These are phyloP conservation scores for Lactarius sanguifluus DNA, from an alignment of 768 basidiomycete species.

Conservation along the genomic window DNA sequence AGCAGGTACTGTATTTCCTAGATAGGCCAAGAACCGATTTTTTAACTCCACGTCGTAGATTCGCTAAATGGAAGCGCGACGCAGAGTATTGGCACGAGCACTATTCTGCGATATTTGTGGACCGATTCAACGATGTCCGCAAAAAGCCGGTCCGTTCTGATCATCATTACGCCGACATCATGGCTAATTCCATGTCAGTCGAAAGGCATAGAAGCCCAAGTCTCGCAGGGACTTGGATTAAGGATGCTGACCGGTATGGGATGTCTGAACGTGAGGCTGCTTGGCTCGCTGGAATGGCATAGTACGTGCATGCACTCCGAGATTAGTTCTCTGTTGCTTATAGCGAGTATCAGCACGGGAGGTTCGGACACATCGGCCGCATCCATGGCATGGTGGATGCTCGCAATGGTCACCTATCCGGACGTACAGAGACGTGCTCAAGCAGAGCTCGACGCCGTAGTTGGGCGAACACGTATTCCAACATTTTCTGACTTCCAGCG, in stretches of 20 bases:
- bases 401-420: constrained; percentile 17
- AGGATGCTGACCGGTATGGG: constrained; percentile 20
- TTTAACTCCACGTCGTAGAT: background rate
- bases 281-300: constrained; percentile 19
- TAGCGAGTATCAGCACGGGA: background rate
- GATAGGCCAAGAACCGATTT: background rate
- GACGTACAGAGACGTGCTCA: constrained; percentile 11
- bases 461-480: constrained; percentile 19
- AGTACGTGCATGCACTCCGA: background rate
- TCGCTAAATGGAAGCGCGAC: constrained; percentile 32
- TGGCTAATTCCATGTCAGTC: constrained; percentile 5
- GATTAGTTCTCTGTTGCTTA: background rate
- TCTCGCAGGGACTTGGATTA: constrained; percentile 15
- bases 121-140: constrained; percentile 19
- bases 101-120: constrained; percentile 26
- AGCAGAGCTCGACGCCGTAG: constrained; percentile 19
- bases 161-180: background rate
- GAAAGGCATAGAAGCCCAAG: constrained; percentile 24
- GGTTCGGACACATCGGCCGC: constrained; percentile 7
- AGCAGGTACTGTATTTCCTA: constrained; percentile 1
- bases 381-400: constrained; percentile 12
- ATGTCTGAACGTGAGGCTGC: constrained; percentile 14
- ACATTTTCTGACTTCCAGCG: constrained; percentile 18
- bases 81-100: constrained; percentile 27
- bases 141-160: constrained; percentile 17